phyloP scores from a whole-genome alignment of 176 grass and related monocot genomes.

The Olyra latifolia region DNA sequence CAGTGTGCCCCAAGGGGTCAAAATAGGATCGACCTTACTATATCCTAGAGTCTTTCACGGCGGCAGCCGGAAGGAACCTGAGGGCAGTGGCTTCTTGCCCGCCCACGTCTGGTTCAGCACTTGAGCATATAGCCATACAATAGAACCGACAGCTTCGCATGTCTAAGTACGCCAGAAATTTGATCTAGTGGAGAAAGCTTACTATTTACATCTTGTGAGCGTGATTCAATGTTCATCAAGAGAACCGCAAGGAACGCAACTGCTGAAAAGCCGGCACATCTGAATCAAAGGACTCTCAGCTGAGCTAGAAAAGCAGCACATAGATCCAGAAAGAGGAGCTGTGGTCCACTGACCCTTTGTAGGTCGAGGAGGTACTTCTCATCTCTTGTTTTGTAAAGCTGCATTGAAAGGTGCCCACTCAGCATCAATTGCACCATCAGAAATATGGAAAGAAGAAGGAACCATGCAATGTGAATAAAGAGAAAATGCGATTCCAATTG shows the following conservation, averaged over 20 bases:
- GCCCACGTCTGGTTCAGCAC: constrained; percentile 13
- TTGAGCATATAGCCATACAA: constrained; percentile 2
- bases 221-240: constrained; percentile 13
- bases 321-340: constrained; percentile 79
- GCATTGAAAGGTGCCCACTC: neutral
- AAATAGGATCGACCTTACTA: constrained; percentile 3
- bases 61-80: constrained; percentile 20
- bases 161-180: constrained; percentile 37
- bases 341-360: constrained; percentile 66
- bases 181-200: constrained; percentile 32
- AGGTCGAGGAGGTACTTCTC: constrained; percentile 87
- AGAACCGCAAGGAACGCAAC: constrained; percentile 17
- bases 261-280: neutral
- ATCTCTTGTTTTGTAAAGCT: constrained; percentile 93
- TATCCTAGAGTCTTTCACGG: constrained; percentile 20
- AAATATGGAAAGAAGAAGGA: neutral
- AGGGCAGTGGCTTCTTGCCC: neutral
- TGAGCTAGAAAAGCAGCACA: constrained; percentile 78
- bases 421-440: neutral
- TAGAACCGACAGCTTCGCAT: constrained; percentile 21
- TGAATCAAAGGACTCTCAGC: constrained; percentile 69
- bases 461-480: neutral
- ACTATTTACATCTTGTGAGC: constrained; percentile 44
- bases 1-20: neutral
- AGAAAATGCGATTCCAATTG: neutral